phyloP scores from a whole-genome alignment of 1,139 yeast genomes.

The Candida smagusa region DNA sequence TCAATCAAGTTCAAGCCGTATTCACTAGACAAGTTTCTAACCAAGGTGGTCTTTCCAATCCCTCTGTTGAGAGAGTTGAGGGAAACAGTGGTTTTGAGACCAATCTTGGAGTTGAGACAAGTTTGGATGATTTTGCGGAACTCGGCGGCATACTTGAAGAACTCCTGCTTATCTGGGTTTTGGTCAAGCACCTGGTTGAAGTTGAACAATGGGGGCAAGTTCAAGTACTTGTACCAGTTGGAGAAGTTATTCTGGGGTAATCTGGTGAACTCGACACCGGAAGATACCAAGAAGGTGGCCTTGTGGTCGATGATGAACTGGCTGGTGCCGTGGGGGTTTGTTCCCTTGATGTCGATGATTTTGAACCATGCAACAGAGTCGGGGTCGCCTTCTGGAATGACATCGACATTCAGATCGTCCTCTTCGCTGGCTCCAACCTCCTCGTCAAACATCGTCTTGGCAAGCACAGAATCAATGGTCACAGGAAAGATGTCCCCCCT shows the following conservation, averaged over 20 bases:
- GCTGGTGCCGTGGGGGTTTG: conserved; percentile 20
- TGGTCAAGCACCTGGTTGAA: conserved; percentile 17
- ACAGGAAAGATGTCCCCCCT: conserved; percentile 72
- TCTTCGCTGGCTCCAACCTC: conserved; percentile 27
- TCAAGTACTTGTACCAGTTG: conserved; percentile 44
- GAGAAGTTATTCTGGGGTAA: conserved; percentile 33
- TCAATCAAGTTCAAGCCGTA: conserved; percentile 69
- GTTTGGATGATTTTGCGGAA: conserved; percentile 51
- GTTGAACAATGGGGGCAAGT: conserved; percentile 39
- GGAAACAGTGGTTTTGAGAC: conserved; percentile 60
- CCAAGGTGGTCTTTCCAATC: conserved; percentile 72
- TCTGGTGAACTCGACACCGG: conserved; percentile 50
- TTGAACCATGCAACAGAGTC: conserved; percentile 87
- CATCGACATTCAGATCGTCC: conserved; percentile 18
- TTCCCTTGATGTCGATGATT: conserved; percentile 42
- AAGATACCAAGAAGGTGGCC: conserved; percentile 64
- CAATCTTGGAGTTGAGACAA: conserved; percentile 32
- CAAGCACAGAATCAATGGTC: conserved; percentile 67
- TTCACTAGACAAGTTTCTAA: conserved; percentile 51
- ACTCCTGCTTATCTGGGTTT: conserved; percentile 8
- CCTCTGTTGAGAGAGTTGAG: conserved; percentile 70
- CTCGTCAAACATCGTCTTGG: conserved; percentile 53
- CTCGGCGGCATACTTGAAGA: conserved; percentile 51
- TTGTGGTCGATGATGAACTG: conserved; percentile 65
- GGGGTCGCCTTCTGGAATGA: conserved; percentile 59